Base-by-base conservation (phyloP, 257 asterid genomes). In the Solanum clarkiae region DNA sequence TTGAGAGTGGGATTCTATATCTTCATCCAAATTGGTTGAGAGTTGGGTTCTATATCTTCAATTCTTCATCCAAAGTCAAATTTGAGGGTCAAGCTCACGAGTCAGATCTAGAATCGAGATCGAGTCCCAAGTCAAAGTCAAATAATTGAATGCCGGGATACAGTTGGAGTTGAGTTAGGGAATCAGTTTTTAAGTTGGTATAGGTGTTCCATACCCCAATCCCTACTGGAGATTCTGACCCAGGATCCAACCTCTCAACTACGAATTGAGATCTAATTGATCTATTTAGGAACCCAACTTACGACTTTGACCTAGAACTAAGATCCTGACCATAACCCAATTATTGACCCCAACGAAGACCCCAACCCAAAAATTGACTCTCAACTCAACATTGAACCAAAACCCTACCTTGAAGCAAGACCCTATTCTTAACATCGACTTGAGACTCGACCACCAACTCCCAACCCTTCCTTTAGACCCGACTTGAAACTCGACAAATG, bases 121-220 rank as follows among this genome's bases (percentile, higher is more conserved):
- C 8, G 2, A 22, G 69, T 22, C 8, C 0, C 0, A 3, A 10
- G 17, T 22, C 1, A 22, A 62, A 10, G 69, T 62, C 4, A 22
- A 8, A 4, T 62, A 62, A 4, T 62, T 22, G 1, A 15, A 32
- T 60, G 8, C 22, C 6, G 36, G 9, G 22, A 7, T 8, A 10
- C 10, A 4, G 8, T 59, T n/a, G 12, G 15, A 8, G 9, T 22
- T 22, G 69, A 62, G 40, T 22, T 22, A 2, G 9, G 2, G 69
- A 22, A 18, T 5, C 7, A 0, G 0, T 5, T 54, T 8, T 15
- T 2, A 1, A 2, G 36, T 22, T 22, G 40, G 69, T 62, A 22
- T 3, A 12, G 12, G 17, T 1, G 0, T 62, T 11, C 4, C 20
- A 22, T 16, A 22, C 69, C 69, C 1, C 0, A 0, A 13, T 0